Evolutionary conservation across 208 protist species (phyloP).

Genomic region (Leishmania mexicana): DNA sequence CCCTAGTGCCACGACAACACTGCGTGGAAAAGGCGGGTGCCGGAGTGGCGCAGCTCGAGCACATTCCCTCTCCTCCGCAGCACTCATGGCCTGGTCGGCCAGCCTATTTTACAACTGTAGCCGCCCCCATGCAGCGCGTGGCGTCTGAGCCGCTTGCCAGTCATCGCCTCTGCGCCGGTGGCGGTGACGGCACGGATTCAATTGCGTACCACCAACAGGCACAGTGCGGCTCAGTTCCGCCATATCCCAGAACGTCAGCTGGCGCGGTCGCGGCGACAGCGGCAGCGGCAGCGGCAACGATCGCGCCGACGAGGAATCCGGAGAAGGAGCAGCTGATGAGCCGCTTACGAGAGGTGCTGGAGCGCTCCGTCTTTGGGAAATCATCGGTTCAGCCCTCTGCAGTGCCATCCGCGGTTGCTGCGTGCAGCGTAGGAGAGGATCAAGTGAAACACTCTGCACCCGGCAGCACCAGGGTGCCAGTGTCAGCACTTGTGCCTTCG

Average conservation of each 20-base stretch:
- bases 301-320: not conserved
- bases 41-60: constrained; percentile 6
- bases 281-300: not conserved
- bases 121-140: constrained; percentile 5
- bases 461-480: not conserved
- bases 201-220: constrained; percentile 1
- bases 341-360: constrained; percentile 19
- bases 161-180: not conserved
- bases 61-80: constrained; percentile 7
- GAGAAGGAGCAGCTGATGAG: constrained; percentile 29
- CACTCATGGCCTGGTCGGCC: not conserved
- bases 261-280: not conserved
- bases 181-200: not conserved
- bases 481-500: not conserved
- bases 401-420: constrained; percentile 2
- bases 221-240: not conserved
- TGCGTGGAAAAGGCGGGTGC: not conserved
- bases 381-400: constrained; percentile 2
- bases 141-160: constrained; percentile 9
- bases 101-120: not conserved
- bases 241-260: not conserved
- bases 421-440: not conserved
- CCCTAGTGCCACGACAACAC: not conserved
- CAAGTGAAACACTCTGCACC: not conserved
- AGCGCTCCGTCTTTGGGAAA: not conserved